Evolutionary conservation across 2,329 filamentous ascomycete species (phyloP), one percentile per base, ranked within the genome.

Genomic region (Aspergillus sp.): DNA sequence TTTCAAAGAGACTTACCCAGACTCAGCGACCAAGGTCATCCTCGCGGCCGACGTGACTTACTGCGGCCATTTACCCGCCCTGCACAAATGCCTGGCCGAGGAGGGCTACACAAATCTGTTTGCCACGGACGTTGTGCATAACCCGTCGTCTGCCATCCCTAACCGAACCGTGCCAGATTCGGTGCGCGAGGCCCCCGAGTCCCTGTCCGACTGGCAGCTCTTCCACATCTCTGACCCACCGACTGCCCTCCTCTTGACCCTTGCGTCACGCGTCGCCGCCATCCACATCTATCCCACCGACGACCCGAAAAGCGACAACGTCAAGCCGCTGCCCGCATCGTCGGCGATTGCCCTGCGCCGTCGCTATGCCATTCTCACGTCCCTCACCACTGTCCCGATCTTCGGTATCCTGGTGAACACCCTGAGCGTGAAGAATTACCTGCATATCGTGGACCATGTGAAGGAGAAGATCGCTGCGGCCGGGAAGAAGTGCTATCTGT

Each of bases 391-490:
- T 0, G 88, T 86, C 0, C 85, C 90, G 17, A 85, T 96, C 47
- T 90, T 96, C 61, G 94, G 94, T 7, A 96, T 99, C 55, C 78
- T 99, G 1, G 91, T 99, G 72, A 97, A 97, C 72, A 99, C 94
- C 0, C 83, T 99, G 4, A 93, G 88, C 19, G 90, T 97, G 5
- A 85, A 87, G 54, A 95, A 96, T 68, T 97, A 96, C 75, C 81
- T 96, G 57, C 77, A 84, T 13, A 91, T 92, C 0, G 84, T 97
- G 38, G 81, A 87, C 13, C 80, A 87, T 50, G 81, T 96, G 30
- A 85, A 88, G 54, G 71, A 76, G 7, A 82, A 86, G 56, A 95
- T 99, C 60, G 81, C 83, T 0, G 80, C 79, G 0, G 89, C 90
- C 0, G 92, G 91, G 10, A 97, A 97, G 76, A 99, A 97, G 76